Conservation (phyloP, 2,329 filamentous ascomycete species). For the Alternaria panax region DNA sequence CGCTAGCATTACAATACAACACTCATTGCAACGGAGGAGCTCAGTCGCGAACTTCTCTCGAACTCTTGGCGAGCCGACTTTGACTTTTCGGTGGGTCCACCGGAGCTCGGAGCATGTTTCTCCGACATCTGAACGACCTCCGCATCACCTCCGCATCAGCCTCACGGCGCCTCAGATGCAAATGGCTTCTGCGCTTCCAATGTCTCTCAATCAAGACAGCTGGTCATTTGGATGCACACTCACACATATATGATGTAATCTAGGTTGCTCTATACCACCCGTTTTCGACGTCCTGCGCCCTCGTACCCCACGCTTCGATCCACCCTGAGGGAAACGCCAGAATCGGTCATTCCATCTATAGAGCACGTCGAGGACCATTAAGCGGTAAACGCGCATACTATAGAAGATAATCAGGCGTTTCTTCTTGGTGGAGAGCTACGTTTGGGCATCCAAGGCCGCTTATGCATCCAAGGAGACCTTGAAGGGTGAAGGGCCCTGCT, state of each 20-base stretch:
- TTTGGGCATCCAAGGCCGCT: not conserved
- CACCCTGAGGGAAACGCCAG: not conserved
- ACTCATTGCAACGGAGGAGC: constrained; percentile 14
- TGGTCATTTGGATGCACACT: no score
- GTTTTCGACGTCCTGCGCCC: not conserved
- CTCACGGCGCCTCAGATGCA: not conserved
- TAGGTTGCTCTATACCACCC: not conserved
- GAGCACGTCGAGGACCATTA: no score
- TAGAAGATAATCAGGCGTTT: not conserved
- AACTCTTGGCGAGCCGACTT: constrained; percentile 28
- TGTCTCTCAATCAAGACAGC: not conserved
- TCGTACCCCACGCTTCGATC: not conserved
- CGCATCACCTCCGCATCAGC: constrained; percentile 11
- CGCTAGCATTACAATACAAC: constrained; percentile 25
- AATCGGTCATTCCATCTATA: not conserved
- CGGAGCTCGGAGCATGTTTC: constrained; percentile 13
- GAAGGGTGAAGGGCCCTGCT: not conserved
- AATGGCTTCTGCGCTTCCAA: not conserved
- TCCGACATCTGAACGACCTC: constrained; percentile 17
- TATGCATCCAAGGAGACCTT: not conserved
- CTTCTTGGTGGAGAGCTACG: not conserved
- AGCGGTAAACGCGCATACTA: not conserved
- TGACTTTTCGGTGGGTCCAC: constrained; percentile 26
- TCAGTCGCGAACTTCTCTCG: constrained; percentile 18
- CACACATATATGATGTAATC: not conserved